Percentiles rank a stretch among this genome's conserved stretches.
These are phyloP conservation scores for Sclerotinia subarctica DNA, from an alignment of 2,329 filamentous ascomycete species.

Conservation along the genomic window DNA sequence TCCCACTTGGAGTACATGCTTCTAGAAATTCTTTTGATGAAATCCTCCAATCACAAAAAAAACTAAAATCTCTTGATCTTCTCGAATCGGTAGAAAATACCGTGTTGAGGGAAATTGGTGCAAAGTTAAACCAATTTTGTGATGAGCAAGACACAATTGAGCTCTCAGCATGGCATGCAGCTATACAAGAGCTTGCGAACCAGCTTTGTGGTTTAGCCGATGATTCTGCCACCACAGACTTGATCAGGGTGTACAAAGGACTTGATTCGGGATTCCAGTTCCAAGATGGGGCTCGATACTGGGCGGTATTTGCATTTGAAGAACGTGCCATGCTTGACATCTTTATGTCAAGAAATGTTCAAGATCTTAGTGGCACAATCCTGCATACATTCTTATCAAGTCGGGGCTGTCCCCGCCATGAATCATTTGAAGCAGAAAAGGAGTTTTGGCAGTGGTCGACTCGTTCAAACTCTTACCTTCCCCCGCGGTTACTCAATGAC, in stretches of 20 bases:
- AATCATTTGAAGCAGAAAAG: slow-evolving; percentile 41
- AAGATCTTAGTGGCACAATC: slow-evolving; percentile 37
- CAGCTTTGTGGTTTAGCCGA: slow-evolving; percentile 22
- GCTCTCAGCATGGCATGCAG: slow-evolving; percentile 24
- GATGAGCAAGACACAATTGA: slow-evolving; percentile 31
- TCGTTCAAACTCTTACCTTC: slow-evolving; percentile 29
- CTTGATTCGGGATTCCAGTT: slow-evolving; percentile 41
- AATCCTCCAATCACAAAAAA: slow-evolving; percentile 45
- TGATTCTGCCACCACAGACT: slow-evolving; percentile 27
- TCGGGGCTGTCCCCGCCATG: slow-evolving; percentile 37
- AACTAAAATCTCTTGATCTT: slow-evolving; percentile 19
- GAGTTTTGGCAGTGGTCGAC: slow-evolving; percentile 41
- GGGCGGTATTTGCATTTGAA: slow-evolving; percentile 38
- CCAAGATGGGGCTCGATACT: slow-evolving; percentile 38
- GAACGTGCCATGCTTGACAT: slow-evolving; percentile 34
- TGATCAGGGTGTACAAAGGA: slow-evolving; percentile 41
- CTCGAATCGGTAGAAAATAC: slow-evolving; percentile 10
- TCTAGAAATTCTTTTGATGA: slow-evolving; percentile 44
- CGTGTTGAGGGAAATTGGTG: slow-evolving; percentile 16
- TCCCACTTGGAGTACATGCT: slow-evolving; percentile 46
- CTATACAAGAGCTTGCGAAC: slow-evolving; percentile 27
- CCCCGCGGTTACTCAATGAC: slow-evolving; percentile 43
- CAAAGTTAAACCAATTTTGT: slow-evolving; percentile 6
- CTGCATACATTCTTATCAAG: slow-evolving; percentile 43
- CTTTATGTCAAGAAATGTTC: slow-evolving; percentile 40